Base-by-base conservation (phyloP, 495 filamentous ascomycete genomes). In the Durotheca rogersii region DNA sequence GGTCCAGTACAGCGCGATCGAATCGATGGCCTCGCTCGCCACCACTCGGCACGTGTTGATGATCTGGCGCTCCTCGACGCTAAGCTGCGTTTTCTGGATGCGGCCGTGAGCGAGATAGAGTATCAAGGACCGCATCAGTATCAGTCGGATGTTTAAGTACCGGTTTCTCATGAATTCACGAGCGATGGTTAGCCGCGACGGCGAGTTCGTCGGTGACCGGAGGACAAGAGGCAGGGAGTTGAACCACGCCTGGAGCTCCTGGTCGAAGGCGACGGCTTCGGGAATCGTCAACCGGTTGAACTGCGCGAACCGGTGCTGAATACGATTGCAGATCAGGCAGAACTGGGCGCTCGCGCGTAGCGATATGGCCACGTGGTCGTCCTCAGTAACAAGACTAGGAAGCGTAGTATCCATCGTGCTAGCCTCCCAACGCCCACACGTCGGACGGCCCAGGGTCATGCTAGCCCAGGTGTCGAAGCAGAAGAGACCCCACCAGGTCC, bases 401-500 rank as follows among this genome's bases (percentile, higher is more conserved):
- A 57, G 30, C 30, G 48, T 17, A 21, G 52, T 55, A 53, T 59
- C 46, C 63, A 60, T 47, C 3, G 59, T 55, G 2, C 27, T 25
- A 4, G 27, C 12, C 38, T 65, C 48, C 65, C 50, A 56, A 41
- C 47, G 37, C 19, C 54, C 51, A 34, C 38, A 60, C 2, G 42
- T 56, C 32, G 41, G 66, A 6, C 60, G 56, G 10, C 60, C 60
- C 1, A 60, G 39, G 3, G 60, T 63, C 52, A 53, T 60, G 19
- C 50, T 59, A 25, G 48, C 56, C 60, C 60, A 63, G 10, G 56
- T 60, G 33, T 63, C 60, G 19, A 60, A 48, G n/a, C 61, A 64
- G 34, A 60, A 52, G 15, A 64, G 33, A 39, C 57, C 54, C 61
- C 61, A 64, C 61, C 61, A 64, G 11, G 61, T 60, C 20, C 61